These are phyloP conservation scores for Yamadazyma sp. DNA, from an alignment of 805 yeast species.

Conservation along the genomic window DNA sequence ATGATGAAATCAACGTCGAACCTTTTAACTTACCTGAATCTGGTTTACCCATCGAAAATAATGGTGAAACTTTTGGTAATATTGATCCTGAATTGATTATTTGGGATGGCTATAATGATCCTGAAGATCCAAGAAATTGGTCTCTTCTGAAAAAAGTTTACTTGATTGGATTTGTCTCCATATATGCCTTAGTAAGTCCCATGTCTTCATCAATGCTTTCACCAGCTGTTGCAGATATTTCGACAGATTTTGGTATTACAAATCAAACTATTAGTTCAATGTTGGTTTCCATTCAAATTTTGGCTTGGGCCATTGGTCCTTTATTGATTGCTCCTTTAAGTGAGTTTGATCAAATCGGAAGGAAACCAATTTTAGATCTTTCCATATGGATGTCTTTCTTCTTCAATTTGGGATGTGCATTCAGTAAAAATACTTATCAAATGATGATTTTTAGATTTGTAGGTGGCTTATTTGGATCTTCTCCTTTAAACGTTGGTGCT, in stretches of 20 bases:
- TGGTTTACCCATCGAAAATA: slow-evolving; percentile 27
- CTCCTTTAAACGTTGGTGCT: slow-evolving; percentile 67
- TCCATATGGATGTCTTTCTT: slow-evolving; percentile 47
- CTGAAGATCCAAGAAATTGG: slow-evolving; percentile 68
- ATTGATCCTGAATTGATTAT: slow-evolving; percentile 67
- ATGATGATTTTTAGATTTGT: slow-evolving; percentile 57
- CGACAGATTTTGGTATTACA: slow-evolving; percentile 41
- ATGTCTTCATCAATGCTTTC: slow-evolving; percentile 61
- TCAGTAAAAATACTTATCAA: slow-evolving; percentile 56
- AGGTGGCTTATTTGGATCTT: slow-evolving; percentile 67
- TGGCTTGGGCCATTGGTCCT: slow-evolving; percentile 70
- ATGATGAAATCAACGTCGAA: slow-evolving; percentile 13
- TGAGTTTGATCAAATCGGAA: slow-evolving; percentile 56
- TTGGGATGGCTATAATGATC: slow-evolving; percentile 64
- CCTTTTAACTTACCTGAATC: slow-evolving; percentile 19
- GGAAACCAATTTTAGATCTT: slow-evolving; percentile 51
- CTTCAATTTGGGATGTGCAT: slow-evolving; percentile 61
- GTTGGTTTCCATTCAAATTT: slow-evolving; percentile 61
- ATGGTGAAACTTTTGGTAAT: slow-evolving; percentile 40
- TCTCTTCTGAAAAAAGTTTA: slow-evolving; percentile 34
- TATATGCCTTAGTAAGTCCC: slow-evolving; percentile 59
- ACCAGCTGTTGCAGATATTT: slow-evolving; percentile 54
- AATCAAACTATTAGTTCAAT: slow-evolving; percentile 44
- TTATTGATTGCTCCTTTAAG: slow-evolving; percentile 64
- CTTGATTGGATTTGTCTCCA: slow-evolving; percentile 45